Percentiles rank a stretch among this genome's conserved stretches.
Conservation (phyloP, 192 early-diverging fungal species). For the Endogone sp. region DNA sequence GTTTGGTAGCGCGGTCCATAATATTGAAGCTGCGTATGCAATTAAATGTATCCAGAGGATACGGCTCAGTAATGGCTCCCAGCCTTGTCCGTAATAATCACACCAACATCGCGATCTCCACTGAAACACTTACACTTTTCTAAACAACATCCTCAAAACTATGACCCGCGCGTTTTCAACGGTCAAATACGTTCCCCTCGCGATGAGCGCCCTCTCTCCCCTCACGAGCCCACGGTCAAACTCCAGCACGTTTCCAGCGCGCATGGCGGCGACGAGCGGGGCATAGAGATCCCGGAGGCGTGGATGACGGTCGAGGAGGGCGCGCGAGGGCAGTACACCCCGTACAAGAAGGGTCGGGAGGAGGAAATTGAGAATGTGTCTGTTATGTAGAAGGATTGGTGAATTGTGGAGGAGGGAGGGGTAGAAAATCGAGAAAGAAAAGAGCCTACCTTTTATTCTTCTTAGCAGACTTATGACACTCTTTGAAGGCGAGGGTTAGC, state of each 20-base stretch:
- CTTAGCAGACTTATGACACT: conserved; percentile 29
- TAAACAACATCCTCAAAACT: conserved; percentile 70
- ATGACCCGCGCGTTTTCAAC: conserved; percentile 75
- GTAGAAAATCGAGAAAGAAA: too few species aligned
- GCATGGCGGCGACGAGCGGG: conserved; percentile 61
- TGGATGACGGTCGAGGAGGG: conserved; percentile 60
- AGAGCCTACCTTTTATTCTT: conserved; percentile 48
- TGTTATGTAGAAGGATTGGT: conserved; percentile 17
- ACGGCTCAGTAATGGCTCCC: background rate
- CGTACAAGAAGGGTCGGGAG: conserved; percentile 74
- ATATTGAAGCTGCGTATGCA: conserved; percentile 37
- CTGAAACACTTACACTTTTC: conserved; percentile 63
- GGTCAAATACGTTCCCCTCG: conserved; percentile 72
- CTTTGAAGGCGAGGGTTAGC: conserved; percentile 41
- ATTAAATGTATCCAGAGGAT: background rate
- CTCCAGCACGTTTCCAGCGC: conserved; percentile 61
- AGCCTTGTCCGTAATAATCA: too few species aligned
- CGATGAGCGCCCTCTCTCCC: conserved; percentile 57
- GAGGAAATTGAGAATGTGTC: conserved; percentile 77
- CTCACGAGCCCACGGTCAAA: conserved; percentile 67
- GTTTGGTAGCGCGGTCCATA: conserved; percentile 43
- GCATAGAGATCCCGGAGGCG: conserved; percentile 56
- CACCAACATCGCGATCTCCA: background rate
- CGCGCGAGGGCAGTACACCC: conserved; percentile 63
- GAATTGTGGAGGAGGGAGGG: background rate